Percentiles rank a stretch among this genome's conserved stretches.
Conservation (phyloP, 768 basidiomycete species). For the Phanerodontia chrysosporium region DNA sequence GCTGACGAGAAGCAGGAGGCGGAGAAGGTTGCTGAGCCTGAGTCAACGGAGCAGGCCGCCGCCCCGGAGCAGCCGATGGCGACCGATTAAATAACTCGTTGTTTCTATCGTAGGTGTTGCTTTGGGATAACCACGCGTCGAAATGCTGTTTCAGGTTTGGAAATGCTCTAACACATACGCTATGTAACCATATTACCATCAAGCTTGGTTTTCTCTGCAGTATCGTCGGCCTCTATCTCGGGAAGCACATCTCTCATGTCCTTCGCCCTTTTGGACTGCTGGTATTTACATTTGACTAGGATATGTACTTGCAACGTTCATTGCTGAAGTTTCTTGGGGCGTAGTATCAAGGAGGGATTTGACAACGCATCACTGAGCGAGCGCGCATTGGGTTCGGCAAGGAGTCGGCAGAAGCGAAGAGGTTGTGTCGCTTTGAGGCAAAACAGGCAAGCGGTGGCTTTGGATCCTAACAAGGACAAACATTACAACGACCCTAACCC, state of each 20-base stretch:
- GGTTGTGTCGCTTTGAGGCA: neutral
- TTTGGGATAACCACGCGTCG: neutral
- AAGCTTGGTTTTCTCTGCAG: too few relatives aligned
- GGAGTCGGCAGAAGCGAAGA: neutral
- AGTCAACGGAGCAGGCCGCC: neutral
- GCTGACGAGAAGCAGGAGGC: neutral
- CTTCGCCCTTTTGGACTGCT: too few relatives aligned
- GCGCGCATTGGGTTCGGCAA: neutral
- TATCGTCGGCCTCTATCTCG: too few relatives aligned
- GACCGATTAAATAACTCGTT: neutral
- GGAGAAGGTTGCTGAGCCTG: neutral
- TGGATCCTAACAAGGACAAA: conserved; percentile 13
- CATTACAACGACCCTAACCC: conserved; percentile 3
- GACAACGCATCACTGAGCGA: neutral
- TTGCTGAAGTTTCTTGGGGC: too few relatives aligned
- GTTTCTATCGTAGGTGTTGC: neutral
- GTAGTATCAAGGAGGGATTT: too few relatives aligned
- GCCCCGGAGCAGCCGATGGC: neutral
- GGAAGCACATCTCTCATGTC: too few relatives aligned
- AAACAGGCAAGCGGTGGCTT: conserved; percentile 1
- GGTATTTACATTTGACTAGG: too few relatives aligned
- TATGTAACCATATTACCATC: too few relatives aligned
- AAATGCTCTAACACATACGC: neutral
- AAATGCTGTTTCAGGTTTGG: neutral
- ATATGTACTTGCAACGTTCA: too few relatives aligned